Conservation (phyloP, 495 filamentous ascomycete genomes). For the Talaromyces thailandensis region DNA sequence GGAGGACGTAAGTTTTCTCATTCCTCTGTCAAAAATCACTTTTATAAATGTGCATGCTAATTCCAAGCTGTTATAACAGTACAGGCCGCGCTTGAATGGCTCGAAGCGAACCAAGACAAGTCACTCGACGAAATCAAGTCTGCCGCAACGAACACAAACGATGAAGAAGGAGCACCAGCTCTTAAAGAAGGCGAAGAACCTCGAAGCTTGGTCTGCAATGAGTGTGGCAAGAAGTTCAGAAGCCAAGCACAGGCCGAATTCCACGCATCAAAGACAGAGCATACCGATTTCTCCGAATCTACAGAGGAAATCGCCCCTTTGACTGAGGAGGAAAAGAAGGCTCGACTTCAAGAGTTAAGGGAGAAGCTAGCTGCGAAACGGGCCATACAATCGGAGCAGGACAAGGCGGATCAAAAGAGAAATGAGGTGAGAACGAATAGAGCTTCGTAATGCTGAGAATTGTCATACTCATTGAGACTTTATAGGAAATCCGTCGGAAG, state of each 20-base stretch:
- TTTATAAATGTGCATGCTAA: not conserved
- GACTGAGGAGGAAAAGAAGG: conserved; percentile 85
- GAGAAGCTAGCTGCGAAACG: conserved; percentile 66
- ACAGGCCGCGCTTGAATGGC: conserved; percentile 85
- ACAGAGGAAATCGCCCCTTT: conserved; percentile 84
- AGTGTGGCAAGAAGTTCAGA: conserved; percentile 86
- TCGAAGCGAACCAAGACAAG: conserved; percentile 82
- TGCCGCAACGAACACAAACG: conserved; percentile 19
- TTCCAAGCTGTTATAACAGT: conserved; percentile 38
- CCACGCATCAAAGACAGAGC: conserved; percentile 81
- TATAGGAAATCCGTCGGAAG: conserved; percentile 77
- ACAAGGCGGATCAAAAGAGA: conserved; percentile 76
- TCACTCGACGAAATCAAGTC: conserved; percentile 66
- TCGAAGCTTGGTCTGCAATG: conserved; percentile 70
- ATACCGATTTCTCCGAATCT: conserved; percentile 88
- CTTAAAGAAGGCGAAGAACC: conserved; percentile 56
- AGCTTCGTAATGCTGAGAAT: not conserved
- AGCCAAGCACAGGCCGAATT: conserved; percentile 73
- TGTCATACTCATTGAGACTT: not conserved
- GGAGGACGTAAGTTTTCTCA: conserved; percentile 53
- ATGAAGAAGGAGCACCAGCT: conserved; percentile 46
- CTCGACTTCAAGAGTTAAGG: conserved; percentile 63
- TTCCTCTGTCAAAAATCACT: not conserved
- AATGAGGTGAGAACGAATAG: conserved; percentile 58
- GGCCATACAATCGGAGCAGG: conserved; percentile 56